Evolutionary conservation across 2,329 filamentous ascomycete genomes (phyloP), one percentile per base, ranked within the genome.

Genomic region (Alternaria rosae): DNA sequence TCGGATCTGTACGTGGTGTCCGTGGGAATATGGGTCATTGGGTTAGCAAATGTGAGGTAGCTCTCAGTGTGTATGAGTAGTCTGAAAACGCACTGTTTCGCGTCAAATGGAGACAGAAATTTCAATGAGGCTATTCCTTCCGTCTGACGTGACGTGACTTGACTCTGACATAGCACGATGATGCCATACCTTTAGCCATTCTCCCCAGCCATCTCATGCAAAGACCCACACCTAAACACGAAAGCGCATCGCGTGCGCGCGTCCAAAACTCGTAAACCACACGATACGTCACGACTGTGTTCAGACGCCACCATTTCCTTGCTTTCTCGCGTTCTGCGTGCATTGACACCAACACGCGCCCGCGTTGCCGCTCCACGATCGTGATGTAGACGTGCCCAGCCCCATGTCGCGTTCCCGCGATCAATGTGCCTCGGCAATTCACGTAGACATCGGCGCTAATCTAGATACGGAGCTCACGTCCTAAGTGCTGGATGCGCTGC

Each of bases 11-110:
- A 64, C 48, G 61, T 58, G 55, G 53, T 65, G 65, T 43, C 42
- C n/a, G 58, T 58, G 28, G 58, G 38, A 54, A 54, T 25, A 52
- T 61, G 52, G 52, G 43, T 42, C 47, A 59, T 59, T 53, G 42
- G 54, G 47, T 57, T 44, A 56, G 57, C 30, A 52, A 54, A 59
- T 59, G 45, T 45, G 66, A 53, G 51, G 47, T 42, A 28, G 35
- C 54, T 57, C 38, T 52, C 53, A 50, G 48, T 54, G 58, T 74
- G 72, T 71, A 73, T 61, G 68, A 74, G 63, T 74, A 74, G 68
- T 61, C 55, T 59, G 44, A 47, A 55, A 54, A 65, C 65, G 60
- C 60, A 50, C 52, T 60, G 52, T 57, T 63, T 54, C 57, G 62
- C 64, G 63, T 66, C 62, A 66, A 68, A 69, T 63, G 55, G 67